Evolutionary conservation across 2,329 filamentous ascomycete genomes (phyloP), one percentile per base, ranked within the genome.

Genomic region (Aureobasidium sp.): DNA sequence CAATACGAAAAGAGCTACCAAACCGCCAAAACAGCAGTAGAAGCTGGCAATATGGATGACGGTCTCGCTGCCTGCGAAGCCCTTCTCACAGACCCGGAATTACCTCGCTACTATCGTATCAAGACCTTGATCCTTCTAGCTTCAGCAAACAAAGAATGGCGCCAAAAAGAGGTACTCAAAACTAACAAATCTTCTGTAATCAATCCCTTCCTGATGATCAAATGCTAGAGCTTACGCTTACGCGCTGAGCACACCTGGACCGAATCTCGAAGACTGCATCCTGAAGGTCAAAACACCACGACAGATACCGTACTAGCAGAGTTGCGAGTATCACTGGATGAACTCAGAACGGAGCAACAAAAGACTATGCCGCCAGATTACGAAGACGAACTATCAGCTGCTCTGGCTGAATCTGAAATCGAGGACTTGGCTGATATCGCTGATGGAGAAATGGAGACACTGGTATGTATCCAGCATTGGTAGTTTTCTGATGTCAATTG

Each of bases 51-150:
- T 9, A 43, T 17, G 4, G 15, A 24, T 1, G n/a, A 39, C 1
- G 44, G 17, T 26, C 10, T 41, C 26, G 17, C 46, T n/a, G 17
- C 32, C 8, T 51, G 46, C 24, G 46, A 60, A 15, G 5, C 17
- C 5, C 17, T 60, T 24, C 57, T 60, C 36, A 26, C 41, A 15
- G 46, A 60, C 36, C 29, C 44, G 7, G 57, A 60, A 7, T n/a
- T 60, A 9, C 57, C 57, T 51, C 57, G 57, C 46, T 60, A 60
- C 46, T 60, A 60, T 26, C 57, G 46, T 12, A 60, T 60, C 46
- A 60, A 51, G 8, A 60, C 46, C 2, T 26, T 60, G 5, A 13
- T 60, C 12, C 26, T 60, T 15, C 44, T 60, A 41, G 36, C 57
- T 24, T 60, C 57, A 24, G 36, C 34, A 27, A 60, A 15, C n/a